Percentiles rank a stretch among this genome's conserved stretches.
phyloP scores from a whole-genome alignment of 2,329 filamentous ascomycete genomes.

The Botrytis aclada region DNA sequence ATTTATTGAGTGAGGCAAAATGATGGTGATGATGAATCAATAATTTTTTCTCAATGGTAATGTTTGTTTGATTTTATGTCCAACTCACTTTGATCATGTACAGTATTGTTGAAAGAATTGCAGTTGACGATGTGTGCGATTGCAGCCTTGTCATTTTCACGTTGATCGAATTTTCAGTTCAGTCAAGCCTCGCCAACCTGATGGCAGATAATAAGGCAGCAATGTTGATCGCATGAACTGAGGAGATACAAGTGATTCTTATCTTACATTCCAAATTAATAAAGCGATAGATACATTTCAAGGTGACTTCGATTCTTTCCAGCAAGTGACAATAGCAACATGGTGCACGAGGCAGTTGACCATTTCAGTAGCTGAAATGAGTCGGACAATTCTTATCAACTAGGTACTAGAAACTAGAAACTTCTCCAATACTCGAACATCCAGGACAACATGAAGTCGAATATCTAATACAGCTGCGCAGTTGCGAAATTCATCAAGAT shows the following conservation, averaged over 20 bases:
- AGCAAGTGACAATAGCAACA: not conserved
- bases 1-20: not conserved
- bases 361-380: not conserved
- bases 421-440: not conserved
- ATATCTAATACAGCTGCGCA: not conserved
- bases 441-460: not conserved
- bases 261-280: no score
- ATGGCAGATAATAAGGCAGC: not conserved
- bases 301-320: not conserved
- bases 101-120: not conserved
- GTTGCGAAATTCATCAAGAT: not conserved
- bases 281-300: no score
- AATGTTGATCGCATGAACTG: not conserved
- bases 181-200: not conserved
- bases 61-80: not conserved
- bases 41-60: not conserved
- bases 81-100: not conserved
- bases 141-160: conserved; percentile 1
- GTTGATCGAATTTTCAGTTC: not conserved
- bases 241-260: not conserved
- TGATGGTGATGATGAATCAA: not conserved
- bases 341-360: not conserved
- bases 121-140: not conserved
- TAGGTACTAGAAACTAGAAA: not conserved
- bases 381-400: not conserved